Percentiles rank a stretch among this genome's conserved stretches.
Conservation (phyloP, 495 filamentous ascomycete genomes). For the Margaritispora aquatica region DNA sequence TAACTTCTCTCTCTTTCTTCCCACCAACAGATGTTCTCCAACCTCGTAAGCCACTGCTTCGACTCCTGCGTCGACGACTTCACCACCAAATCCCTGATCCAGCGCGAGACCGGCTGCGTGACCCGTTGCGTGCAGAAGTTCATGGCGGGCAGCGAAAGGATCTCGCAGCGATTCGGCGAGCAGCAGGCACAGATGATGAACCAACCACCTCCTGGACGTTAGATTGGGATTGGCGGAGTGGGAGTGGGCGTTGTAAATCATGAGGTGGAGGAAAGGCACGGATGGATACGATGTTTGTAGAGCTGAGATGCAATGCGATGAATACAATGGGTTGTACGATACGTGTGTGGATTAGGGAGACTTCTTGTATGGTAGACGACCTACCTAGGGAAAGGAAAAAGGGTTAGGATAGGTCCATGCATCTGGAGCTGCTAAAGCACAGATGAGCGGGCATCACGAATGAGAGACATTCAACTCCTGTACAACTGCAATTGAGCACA, state of each 20-base stretch:
- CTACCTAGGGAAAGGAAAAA: slow-evolving; percentile 3
- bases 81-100: slow-evolving; percentile 86
- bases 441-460: background rate
- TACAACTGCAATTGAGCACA: background rate
- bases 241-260: background rate
- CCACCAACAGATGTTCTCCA: slow-evolving; percentile 96
- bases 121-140: slow-evolving; percentile 93
- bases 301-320: too few relatives aligned
- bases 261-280: too few relatives aligned
- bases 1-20: slow-evolving; percentile 5
- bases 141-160: slow-evolving; percentile 76
- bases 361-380: slow-evolving; percentile 9
- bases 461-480: slow-evolving; percentile 5
- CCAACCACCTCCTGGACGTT: slow-evolving; percentile 21
- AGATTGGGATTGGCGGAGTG: background rate
- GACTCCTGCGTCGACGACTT: slow-evolving; percentile 97
- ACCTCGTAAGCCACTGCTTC: slow-evolving; percentile 93
- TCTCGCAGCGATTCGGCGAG: slow-evolving; percentile 91
- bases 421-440: background rate
- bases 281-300: too few relatives aligned
- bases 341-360: background rate
- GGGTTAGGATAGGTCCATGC: too few relatives aligned
- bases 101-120: slow-evolving; percentile 83
- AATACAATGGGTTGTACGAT: background rate
- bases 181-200: slow-evolving; percentile 79